Conservation (phyloP, 1,139 yeast genomes). For the Suhomyces atakaporum region DNA sequence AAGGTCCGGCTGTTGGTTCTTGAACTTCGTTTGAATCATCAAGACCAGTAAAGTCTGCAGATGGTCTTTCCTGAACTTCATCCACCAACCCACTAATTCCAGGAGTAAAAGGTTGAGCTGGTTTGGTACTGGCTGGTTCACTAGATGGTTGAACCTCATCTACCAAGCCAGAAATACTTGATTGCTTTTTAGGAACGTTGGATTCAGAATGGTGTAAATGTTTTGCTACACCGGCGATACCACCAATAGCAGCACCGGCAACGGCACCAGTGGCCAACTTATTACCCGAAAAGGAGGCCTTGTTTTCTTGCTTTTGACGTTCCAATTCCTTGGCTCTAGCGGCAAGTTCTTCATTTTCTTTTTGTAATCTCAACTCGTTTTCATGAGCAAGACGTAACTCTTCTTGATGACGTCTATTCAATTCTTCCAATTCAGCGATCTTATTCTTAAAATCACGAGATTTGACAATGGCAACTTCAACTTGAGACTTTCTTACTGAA, state of each 20-base stretch:
- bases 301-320: slow-evolving; percentile 37
- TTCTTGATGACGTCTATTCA: slow-evolving; percentile 25
- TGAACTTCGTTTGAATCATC: slow-evolving; percentile 24
- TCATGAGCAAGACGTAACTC: slow-evolving; percentile 22
- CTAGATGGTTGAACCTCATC: slow-evolving; percentile 29
- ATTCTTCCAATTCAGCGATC: slow-evolving; percentile 30
- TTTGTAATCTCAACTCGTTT: slow-evolving; percentile 8
- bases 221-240: slow-evolving; percentile 22
- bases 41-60: slow-evolving; percentile 32
- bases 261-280: slow-evolving; percentile 33
- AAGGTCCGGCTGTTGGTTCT: slow-evolving; percentile 2
- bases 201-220: slow-evolving; percentile 9
- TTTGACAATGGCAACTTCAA: slow-evolving; percentile 61
- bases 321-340: slow-evolving; percentile 30
- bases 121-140: no score
- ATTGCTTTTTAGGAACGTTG: neutral
- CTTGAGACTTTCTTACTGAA: slow-evolving; percentile 69
- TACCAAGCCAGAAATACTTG: slow-evolving; percentile 19
- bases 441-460: slow-evolving; percentile 44
- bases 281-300: slow-evolving; percentile 25
- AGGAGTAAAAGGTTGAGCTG: slow-evolving; percentile 1
- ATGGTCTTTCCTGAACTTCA: slow-evolving; percentile 27
- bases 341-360: slow-evolving; percentile 7
- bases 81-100: slow-evolving; percentile 22
- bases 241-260: slow-evolving; percentile 29